Evolutionary conservation across 225 moss, liverwort and hornwort genomes (phyloP).

Genomic region (Anthoceros angustus): DNA sequence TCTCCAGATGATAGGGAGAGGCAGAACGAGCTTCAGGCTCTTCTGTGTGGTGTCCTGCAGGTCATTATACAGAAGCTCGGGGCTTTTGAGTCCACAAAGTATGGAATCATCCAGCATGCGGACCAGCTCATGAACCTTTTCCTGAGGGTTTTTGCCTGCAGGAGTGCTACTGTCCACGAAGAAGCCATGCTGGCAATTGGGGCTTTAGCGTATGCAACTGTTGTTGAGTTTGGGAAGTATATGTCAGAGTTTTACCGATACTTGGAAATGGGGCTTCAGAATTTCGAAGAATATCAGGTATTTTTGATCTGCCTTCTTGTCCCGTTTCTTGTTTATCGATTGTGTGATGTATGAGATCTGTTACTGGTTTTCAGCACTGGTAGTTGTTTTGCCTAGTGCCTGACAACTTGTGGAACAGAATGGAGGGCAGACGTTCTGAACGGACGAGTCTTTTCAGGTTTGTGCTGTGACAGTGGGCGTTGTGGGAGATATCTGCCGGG

Average conservation of each 20-base stretch:
- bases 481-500: conserved; percentile 10
- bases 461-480: conserved; percentile 10
- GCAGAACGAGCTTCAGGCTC: conserved; percentile 4
- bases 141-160: conserved; percentile 7
- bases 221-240: conserved; percentile 9
- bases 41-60: conserved; percentile 1
- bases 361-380: no score
- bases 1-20: conserved; percentile 8
- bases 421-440: no score
- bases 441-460: neutral
- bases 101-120: conserved; percentile 5
- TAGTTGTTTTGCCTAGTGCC: no score
- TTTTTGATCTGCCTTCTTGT: no score
- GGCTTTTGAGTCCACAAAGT: conserved; percentile 7
- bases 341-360: no score
- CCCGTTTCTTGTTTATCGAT: no score
- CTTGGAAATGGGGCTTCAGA: conserved; percentile 9
- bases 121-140: conserved; percentile 7
- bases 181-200: conserved; percentile 11
- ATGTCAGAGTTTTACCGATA: conserved; percentile 8
- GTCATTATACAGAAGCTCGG: conserved; percentile 9
- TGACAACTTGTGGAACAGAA: no score
- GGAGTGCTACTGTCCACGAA: conserved; percentile 8
- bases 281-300: conserved; percentile 10
- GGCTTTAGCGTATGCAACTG: conserved; percentile 8